These are phyloP conservation scores for Clavispora vitiphila DNA, from an alignment of 805 yeast species.

Conservation along the genomic window DNA sequence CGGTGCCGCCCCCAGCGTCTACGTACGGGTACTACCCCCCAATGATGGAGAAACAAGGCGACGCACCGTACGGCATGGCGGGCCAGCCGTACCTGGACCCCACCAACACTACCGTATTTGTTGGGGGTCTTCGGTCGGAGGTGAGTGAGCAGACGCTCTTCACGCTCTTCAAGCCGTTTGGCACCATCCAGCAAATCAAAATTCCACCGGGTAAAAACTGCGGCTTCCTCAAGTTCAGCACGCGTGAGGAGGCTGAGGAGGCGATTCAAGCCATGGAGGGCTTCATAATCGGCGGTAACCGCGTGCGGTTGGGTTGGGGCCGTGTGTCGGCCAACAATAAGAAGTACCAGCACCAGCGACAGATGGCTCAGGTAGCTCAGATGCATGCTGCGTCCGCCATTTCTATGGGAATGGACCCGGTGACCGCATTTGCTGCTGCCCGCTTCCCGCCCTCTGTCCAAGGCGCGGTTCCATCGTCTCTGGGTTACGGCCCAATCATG, in stretches of 20 bases:
- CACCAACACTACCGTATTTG: conserved; percentile 69
- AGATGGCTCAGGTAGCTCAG: conserved; percentile 30
- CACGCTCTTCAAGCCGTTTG: conserved; percentile 66
- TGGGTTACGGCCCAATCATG: conserved; percentile 8
- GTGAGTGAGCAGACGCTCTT: conserved; percentile 58
- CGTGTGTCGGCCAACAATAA: conserved; percentile 38
- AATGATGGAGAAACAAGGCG: conserved; percentile 1
- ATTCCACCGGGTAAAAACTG: conserved; percentile 81
- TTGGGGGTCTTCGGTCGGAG: conserved; percentile 68
- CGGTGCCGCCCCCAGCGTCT: conserved; percentile 10
- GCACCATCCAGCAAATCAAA: conserved; percentile 62
- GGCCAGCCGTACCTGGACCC: conserved; percentile 36
- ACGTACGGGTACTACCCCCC: conserved; percentile 3
- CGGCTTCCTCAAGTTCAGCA: conserved; percentile 81
- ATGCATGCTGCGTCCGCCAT: conserved; percentile 35
- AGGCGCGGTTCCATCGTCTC: conserved; percentile 1
- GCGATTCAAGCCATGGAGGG: conserved; percentile 90
- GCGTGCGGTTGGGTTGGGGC: conserved; percentile 88
- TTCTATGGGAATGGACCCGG: conserved; percentile 36
- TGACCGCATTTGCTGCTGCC: conserved; percentile 27
- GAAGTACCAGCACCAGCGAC: conserved; percentile 28
- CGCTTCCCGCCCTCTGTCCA: conserved; percentile 8
- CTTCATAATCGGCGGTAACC: conserved; percentile 76
- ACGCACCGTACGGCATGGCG: background rate
- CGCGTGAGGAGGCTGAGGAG: conserved; percentile 75